Conservation (phyloP, 1,284 basidiomycete genomes). For the Xerocomus nothofagi region DNA sequence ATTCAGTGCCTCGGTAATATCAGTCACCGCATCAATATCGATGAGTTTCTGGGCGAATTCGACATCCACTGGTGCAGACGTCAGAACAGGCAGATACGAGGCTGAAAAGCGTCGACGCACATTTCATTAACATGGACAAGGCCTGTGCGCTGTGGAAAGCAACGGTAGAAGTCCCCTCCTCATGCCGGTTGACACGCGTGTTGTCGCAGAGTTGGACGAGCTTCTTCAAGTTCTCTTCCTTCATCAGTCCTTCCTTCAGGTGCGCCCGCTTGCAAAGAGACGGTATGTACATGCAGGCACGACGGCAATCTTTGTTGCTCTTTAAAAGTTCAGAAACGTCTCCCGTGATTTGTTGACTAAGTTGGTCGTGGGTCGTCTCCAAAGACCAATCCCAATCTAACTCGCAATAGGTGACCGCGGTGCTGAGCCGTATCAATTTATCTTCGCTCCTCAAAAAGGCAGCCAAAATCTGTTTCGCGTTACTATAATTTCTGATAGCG, state of each 20-base stretch:
- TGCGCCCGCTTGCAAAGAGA: conserved; percentile 29
- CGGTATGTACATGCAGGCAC: conserved; percentile 31
- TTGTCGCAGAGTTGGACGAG: conserved; percentile 23
- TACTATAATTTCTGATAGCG: not conserved
- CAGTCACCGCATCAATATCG: conserved; percentile 15
- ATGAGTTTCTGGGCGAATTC: conserved; percentile 16
- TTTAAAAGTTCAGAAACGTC: conserved; percentile 22
- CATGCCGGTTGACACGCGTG: conserved; percentile 4
- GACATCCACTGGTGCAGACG: conserved; percentile 15
- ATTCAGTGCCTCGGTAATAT: conserved; percentile 19
- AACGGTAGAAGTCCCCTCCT: conserved; percentile 23
- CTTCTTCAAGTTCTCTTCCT: conserved; percentile 20
- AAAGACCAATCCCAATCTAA: conserved; percentile 22
- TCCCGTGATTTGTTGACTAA: conserved; percentile 8
- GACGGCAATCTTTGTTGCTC: conserved; percentile 7
- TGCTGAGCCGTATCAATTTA: conserved; percentile 21
- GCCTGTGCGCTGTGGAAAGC: conserved; percentile 33
- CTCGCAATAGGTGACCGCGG: conserved; percentile 30
- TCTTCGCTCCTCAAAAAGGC: conserved; percentile 17
- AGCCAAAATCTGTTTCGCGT: conserved; percentile 11
- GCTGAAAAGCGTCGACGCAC: conserved; percentile 6
- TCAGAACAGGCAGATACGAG: not conserved
- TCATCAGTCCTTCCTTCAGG: conserved; percentile 18
- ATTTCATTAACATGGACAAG: conserved; percentile 25
- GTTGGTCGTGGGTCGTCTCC: conserved; percentile 4